A percentile compares a stretch with the other conserved stretches of the same genome.
phyloP scores from a whole-genome alignment of 2,329 filamentous ascomycete species.

The Dissoconium aciculare region DNA sequence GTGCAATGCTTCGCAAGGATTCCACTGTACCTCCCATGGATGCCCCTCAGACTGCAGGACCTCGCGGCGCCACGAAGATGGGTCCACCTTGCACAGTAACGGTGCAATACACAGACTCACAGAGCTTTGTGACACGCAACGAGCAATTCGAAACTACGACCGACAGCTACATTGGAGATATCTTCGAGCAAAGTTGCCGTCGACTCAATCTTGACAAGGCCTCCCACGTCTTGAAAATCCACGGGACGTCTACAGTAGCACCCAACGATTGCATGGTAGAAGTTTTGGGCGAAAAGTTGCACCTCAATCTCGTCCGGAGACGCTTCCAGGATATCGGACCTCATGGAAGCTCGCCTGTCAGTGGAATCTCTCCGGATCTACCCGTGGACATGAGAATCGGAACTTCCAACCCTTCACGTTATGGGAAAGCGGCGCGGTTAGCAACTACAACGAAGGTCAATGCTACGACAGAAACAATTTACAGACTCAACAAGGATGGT shows the following conservation, averaged over 20 bases:
- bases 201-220: slow-evolving; percentile 67
- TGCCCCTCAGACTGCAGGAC: slow-evolving; percentile 33
- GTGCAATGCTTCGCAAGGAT: slow-evolving; percentile 28
- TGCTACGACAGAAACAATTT: not conserved
- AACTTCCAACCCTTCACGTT: too few relatives aligned
- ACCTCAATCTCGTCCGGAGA: slow-evolving; percentile 60
- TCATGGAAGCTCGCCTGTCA: slow-evolving; percentile 34
- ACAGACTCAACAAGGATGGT: slow-evolving; percentile 5
- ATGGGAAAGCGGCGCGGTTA: too few relatives aligned
- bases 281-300: slow-evolving; percentile 58
- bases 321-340: slow-evolving; percentile 47
- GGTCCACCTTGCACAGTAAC: slow-evolving; percentile 57
- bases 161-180: slow-evolving; percentile 69
- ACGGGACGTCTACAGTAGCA: slow-evolving; percentile 58
- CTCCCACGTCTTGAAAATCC: slow-evolving; percentile 63
- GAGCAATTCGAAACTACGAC: slow-evolving; percentile 58
- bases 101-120: slow-evolving; percentile 56
- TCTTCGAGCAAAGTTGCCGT: slow-evolving; percentile 63
- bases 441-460: not conserved
- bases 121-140: slow-evolving; percentile 53
- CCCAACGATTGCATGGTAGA: slow-evolving; percentile 65
- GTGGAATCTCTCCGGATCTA: not conserved
- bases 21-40: slow-evolving; percentile 29
- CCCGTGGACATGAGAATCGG: slow-evolving; percentile 6
- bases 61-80: slow-evolving; percentile 29